Conservation (phyloP, 352 stramenopile genomes). For the Phytophthora citricola region DNA sequence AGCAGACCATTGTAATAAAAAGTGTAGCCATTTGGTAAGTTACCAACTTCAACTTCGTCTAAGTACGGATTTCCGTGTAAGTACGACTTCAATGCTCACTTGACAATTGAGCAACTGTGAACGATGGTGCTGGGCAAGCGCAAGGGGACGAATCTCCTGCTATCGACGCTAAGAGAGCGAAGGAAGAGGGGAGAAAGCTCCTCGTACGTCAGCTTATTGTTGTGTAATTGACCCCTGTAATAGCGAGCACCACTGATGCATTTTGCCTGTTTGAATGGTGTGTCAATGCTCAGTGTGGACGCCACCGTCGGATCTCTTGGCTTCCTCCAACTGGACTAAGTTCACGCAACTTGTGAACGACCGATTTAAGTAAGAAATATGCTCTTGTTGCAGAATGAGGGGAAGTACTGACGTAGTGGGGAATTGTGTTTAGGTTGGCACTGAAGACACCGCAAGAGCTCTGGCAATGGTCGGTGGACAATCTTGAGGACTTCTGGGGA, state of each 20-base stretch:
- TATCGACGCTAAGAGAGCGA: slow-evolving; percentile 4
- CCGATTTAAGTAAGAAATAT: slow-evolving; percentile 44
- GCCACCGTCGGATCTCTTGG: slow-evolving; percentile 50
- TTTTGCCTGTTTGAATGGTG: not conserved
- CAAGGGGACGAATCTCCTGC: slow-evolving; percentile 4
- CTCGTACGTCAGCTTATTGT: slow-evolving; percentile 1
- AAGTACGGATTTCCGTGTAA: slow-evolving; percentile 14
- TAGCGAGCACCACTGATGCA: not conserved
- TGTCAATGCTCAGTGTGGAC: slow-evolving; percentile 56
- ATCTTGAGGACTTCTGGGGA: slow-evolving; percentile 74
- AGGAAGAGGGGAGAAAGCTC: not conserved
- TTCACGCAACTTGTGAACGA: slow-evolving; percentile 74
- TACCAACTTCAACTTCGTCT: slow-evolving; percentile 11
- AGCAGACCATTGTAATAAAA: slow-evolving; percentile 11
- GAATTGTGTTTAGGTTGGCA: slow-evolving; percentile 32
- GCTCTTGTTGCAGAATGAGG: not conserved
- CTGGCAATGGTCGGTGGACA: slow-evolving; percentile 77
- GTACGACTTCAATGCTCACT: slow-evolving; percentile 2
- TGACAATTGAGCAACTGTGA: not conserved
- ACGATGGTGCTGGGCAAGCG: slow-evolving; percentile 20
- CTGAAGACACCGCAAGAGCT: slow-evolving; percentile 57
- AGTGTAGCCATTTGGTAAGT: slow-evolving; percentile 12
- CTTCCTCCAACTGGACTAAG: slow-evolving; percentile 69
- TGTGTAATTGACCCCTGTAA: not conserved
- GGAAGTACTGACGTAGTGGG: not conserved